These are phyloP conservation scores for Cercospora citrullina DNA, from an alignment of 2,329 filamentous ascomycete species.

Conservation along the genomic window DNA sequence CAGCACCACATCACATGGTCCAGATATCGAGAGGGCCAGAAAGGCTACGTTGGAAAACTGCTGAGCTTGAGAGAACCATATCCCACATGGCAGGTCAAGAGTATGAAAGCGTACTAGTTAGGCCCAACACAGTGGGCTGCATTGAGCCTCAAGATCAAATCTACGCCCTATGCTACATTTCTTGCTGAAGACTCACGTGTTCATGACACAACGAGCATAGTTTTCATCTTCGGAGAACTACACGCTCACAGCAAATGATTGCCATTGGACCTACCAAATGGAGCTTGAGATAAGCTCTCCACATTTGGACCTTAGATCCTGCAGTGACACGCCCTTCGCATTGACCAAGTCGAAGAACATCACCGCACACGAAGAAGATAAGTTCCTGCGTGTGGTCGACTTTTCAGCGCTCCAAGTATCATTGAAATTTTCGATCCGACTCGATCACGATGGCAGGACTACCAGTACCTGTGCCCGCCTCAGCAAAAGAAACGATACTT, in stretches of 20 bases:
- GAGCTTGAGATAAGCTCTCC: constrained; percentile 16
- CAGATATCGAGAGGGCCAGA: neutral
- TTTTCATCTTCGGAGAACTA: neutral
- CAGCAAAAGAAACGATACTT: constrained; percentile 24
- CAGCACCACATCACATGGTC: neutral
- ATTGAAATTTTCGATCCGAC: neutral
- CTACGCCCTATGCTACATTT: neutral
- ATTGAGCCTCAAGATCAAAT: neutral
- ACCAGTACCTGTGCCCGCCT: constrained; percentile 23
- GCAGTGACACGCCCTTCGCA: constrained; percentile 6
- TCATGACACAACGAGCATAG: neutral
- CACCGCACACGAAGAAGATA: neutral
- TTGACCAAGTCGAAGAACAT: neutral
- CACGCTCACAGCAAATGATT: neutral
- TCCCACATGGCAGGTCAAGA: neutral
- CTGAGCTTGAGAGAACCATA: neutral
- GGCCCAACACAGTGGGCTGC: neutral
- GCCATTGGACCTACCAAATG: neutral
- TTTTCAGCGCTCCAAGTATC: neutral
- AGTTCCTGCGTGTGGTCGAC: neutral
- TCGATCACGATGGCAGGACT: constrained; percentile 22
- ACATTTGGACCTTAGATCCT: constrained; percentile 2
- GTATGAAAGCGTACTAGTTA: neutral
- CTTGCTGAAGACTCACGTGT: neutral
- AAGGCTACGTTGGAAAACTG: neutral